Evolutionary conservation across 331 rosid species (phyloP).

Genomic region (Prunus yedoensis): DNA sequence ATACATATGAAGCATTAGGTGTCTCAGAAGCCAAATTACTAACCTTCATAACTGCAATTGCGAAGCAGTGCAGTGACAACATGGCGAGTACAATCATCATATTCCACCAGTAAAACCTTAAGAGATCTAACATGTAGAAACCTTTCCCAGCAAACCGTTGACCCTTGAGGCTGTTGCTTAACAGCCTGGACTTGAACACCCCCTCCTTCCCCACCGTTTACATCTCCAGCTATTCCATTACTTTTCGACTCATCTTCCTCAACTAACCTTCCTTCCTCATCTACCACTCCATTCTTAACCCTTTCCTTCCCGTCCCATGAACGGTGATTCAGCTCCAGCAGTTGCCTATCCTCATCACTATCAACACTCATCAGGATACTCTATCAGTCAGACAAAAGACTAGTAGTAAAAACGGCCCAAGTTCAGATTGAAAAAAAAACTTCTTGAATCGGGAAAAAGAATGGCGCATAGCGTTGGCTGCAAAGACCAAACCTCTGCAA

Average conservation of each 20-base stretch:
- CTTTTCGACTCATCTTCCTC: conserved; percentile 49
- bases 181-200: conserved; percentile 40
- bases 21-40: conserved; percentile 19
- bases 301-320: conserved; percentile 41
- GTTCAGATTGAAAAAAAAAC: conserved; percentile 31
- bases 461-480: conserved; percentile 32
- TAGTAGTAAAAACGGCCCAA: conserved; percentile 30
- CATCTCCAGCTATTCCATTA: conserved; percentile 42
- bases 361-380: conserved; percentile 55
- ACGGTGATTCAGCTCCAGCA: conserved; percentile 32
- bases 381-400: conserved; percentile 41
- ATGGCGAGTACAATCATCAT: conserved; percentile 85
- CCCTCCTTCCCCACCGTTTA: conserved; percentile 43
- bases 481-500: conserved; percentile 26
- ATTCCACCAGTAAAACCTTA: conserved; percentile 84
- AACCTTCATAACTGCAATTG: conserved; percentile 96
- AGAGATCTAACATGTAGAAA: conserved; percentile 77
- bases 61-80: conserved; percentile 87
- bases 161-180: conserved; percentile 67
- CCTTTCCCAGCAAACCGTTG: conserved; percentile 86
- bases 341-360: conserved; percentile 42
- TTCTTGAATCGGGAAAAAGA: conserved; percentile 39
- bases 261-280: conserved; percentile 28
- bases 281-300: conserved; percentile 31
- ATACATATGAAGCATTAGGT: background rate